Percentiles rank a stretch among this genome's conserved stretches.
These are phyloP conservation scores for Coniochaeta sp. DNA, from an alignment of 2,329 filamentous ascomycete species.

Conservation along the genomic window DNA sequence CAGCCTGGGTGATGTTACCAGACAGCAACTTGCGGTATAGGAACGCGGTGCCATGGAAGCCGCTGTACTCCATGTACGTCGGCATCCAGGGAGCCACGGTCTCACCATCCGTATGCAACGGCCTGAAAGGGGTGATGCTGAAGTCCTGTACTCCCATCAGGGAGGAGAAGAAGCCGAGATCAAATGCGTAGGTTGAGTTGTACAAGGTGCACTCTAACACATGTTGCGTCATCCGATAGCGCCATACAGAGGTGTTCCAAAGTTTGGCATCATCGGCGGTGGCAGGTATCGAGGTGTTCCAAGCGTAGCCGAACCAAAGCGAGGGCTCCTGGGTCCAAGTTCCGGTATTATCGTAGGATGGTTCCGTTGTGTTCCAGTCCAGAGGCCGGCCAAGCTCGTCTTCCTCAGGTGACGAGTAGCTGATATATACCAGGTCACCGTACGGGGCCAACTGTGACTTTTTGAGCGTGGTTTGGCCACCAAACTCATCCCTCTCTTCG, in stretches of 20 bases:
- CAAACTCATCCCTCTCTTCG: constrained; percentile 8
- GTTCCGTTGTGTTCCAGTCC: constrained; percentile 5
- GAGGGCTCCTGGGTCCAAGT: constrained; percentile 5
- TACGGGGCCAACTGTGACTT: constrained; percentile 5
- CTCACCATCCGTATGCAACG: constrained; percentile 1
- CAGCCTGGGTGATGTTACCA: constrained; percentile 8
- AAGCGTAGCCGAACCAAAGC: constrained; percentile 9
- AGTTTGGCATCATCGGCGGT: neutral
- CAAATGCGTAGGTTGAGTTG: constrained; percentile 6
- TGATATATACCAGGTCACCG: constrained; percentile 7
- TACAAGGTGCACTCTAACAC: constrained; percentile 8
- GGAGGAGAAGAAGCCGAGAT: constrained; percentile 1
- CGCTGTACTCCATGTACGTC: constrained; percentile 8
- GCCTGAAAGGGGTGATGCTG: neutral
- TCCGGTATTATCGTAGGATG: constrained; percentile 2
- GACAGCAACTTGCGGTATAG: constrained; percentile 7
- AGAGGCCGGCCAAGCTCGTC: constrained; percentile 5
- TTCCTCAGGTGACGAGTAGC: constrained; percentile 8
- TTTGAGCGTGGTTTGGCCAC: constrained; percentile 3
- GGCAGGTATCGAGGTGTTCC: neutral
- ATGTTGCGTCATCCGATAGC: neutral
- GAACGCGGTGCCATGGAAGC: constrained; percentile 7
- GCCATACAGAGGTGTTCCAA: neutral
- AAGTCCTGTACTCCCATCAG: constrained; percentile 2
- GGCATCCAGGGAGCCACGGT: constrained; percentile 3